These are phyloP conservation scores for Sporothrix phasma DNA, from an alignment of 2,329 filamentous ascomycete species.

Conservation along the genomic window DNA sequence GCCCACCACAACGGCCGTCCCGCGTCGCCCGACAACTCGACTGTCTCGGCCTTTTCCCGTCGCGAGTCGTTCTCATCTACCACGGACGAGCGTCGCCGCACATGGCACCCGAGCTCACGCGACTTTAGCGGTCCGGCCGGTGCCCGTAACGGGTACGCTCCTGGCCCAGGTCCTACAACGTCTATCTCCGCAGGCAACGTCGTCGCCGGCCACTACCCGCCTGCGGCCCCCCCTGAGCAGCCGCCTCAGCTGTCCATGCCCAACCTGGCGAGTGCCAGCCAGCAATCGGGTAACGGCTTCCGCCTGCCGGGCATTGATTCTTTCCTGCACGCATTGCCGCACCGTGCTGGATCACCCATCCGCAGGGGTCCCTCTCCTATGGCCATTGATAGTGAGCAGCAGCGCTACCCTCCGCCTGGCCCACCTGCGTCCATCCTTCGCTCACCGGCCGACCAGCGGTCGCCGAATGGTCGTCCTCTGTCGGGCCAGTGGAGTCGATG, in stretches of 20 bases:
- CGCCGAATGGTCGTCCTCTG: conserved; percentile 40
- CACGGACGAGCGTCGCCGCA: conserved; percentile 67
- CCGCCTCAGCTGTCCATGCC: conserved; percentile 34
- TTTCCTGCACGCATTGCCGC: conserved; percentile 35
- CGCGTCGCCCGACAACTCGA: conserved; percentile 51
- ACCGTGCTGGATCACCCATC: conserved; percentile 51
- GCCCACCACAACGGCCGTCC: conserved; percentile 37
- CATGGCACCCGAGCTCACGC: conserved; percentile 78
- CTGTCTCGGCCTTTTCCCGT: conserved; percentile 48
- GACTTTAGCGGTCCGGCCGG: conserved; percentile 36
- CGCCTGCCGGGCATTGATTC: conserved; percentile 85
- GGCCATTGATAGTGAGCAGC: conserved; percentile 51
- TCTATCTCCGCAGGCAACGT: neutral
- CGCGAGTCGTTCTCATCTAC: conserved; percentile 54
- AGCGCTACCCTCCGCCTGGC: conserved; percentile 22
- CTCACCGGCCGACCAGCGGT: conserved; percentile 21
- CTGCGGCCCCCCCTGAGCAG: conserved; percentile 26
- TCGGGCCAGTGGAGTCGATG: conserved; percentile 51
- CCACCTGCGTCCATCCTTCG: conserved; percentile 25
- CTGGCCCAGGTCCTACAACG: neutral
- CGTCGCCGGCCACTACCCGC: conserved; percentile 45
- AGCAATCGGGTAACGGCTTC: conserved; percentile 42
- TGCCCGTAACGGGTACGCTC: conserved; percentile 18
- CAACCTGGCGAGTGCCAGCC: conserved; percentile 33
- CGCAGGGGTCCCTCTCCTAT: conserved; percentile 63